Conservation (phyloP, 176 grass and related monocot species). For the Olyra latifolia region DNA sequence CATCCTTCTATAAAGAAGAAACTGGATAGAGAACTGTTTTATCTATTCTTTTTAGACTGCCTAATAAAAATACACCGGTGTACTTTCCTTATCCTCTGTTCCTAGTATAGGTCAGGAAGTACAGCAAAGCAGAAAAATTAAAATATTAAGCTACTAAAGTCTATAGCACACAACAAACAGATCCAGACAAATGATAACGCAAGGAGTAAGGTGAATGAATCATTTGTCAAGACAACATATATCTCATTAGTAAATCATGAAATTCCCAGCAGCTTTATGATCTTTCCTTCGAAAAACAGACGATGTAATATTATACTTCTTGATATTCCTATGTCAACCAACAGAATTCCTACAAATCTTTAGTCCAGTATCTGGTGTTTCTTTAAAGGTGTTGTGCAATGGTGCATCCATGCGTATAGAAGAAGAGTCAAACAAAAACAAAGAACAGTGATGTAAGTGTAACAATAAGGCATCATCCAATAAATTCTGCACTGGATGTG, state of each 20-base stretch:
- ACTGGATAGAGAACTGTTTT: conserved; percentile 5
- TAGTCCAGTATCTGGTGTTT: not conserved
- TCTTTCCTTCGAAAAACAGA: not conserved
- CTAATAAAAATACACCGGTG: conserved; percentile 30
- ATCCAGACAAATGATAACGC: not conserved
- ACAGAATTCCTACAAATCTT: not conserved
- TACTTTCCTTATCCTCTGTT: conserved; percentile 24
- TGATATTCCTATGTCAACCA: not conserved
- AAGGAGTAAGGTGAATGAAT: conserved; percentile 7
- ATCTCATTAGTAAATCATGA: not conserved
- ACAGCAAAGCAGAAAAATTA: not conserved
- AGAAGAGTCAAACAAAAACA: not conserved
- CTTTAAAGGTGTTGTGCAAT: not conserved
- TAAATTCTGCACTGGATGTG: not conserved
- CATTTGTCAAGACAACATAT: not conserved
- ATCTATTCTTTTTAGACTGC: conserved; percentile 42
- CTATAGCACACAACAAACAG: conserved; percentile 3
- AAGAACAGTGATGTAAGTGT: not conserved
- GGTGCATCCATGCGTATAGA: not conserved
- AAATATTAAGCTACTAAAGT: conserved; percentile 18
- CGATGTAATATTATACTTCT: conserved; percentile 10
- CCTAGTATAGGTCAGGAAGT: conserved; percentile 8
- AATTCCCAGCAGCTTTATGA: not conserved
- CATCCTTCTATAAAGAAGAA: conserved; percentile 41
- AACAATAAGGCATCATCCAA: conserved; percentile 8